A percentile compares a stretch with the other conserved stretches of the same genome.
phyloP scores from a whole-genome alignment of 2,329 filamentous ascomycete genomes.

The Bretziella fagacearum region DNA sequence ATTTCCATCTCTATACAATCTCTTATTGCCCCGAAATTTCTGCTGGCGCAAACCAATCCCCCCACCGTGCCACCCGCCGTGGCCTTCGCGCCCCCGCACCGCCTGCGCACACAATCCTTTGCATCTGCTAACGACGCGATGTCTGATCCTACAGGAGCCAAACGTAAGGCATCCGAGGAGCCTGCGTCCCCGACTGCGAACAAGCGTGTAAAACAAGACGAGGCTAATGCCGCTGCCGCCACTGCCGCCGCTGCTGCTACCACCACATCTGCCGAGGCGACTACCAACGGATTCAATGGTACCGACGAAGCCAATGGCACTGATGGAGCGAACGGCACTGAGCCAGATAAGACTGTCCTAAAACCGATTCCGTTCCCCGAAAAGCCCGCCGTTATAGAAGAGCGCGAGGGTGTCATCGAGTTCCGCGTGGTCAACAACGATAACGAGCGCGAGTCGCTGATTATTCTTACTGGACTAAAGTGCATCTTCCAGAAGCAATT shows the following conservation, averaged over 20 bases:
- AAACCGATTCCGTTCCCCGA: slow-evolving; percentile 74
- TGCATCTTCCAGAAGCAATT: slow-evolving; percentile 98
- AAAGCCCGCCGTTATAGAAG: slow-evolving; percentile 87
- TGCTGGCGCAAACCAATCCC: slow-evolving; percentile 3
- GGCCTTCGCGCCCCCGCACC: slow-evolving; percentile 1
- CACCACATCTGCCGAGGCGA: slow-evolving; percentile 7
- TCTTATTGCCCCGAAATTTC: not conserved
- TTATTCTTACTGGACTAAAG: slow-evolving; percentile 88
- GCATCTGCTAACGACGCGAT: slow-evolving; percentile 8
- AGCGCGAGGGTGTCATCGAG: slow-evolving; percentile 85
- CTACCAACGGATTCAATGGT: slow-evolving; percentile 12
- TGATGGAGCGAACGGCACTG: slow-evolving; percentile 17
- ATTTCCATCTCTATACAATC: not conserved
- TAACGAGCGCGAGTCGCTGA: slow-evolving; percentile 67
- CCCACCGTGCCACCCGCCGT: not conserved
- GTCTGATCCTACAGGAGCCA: slow-evolving; percentile 29
- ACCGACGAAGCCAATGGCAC: slow-evolving; percentile 16
- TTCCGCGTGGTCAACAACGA: slow-evolving; percentile 98
- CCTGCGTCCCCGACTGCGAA: slow-evolving; percentile 41
- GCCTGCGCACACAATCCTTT: not conserved
- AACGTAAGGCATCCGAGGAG: slow-evolving; percentile 58
- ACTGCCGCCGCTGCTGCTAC: not conserved
- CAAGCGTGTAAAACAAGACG: slow-evolving; percentile 46
- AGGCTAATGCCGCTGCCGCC: slow-evolving; percentile 18
- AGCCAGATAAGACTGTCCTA: slow-evolving; percentile 17